Percentiles rank a stretch among this genome's conserved stretches.
Conservation (phyloP, 306 rosid genomes). For the Malus asiatica region DNA sequence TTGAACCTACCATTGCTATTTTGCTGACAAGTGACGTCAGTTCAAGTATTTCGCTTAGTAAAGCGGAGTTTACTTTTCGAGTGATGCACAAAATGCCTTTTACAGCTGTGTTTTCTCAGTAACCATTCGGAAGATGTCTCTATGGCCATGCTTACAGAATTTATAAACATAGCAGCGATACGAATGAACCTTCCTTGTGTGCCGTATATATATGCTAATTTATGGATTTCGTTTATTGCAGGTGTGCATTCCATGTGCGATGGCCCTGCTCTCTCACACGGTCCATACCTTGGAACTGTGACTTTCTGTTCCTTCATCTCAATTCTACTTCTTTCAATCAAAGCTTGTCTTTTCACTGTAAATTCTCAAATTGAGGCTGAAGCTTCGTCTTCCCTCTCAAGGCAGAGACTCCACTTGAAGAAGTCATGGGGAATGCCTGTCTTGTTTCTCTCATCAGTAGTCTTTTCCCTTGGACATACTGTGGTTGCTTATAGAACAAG, state of each 20-base stretch:
- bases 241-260: constrained; percentile 93
- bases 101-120: background rate
- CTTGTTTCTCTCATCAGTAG: constrained; percentile 84
- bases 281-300: constrained; percentile 97
- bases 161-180: background rate
- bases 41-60: background rate
- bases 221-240: constrained; percentile 23
- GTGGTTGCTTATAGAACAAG: constrained; percentile 98
- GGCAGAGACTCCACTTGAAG: constrained; percentile 77
- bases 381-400: constrained; percentile 65
- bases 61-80: background rate
- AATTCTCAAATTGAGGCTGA: constrained; percentile 84
- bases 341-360: constrained; percentile 79
- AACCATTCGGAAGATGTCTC: background rate
- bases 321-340: constrained; percentile 71
- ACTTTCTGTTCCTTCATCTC: constrained; percentile 67
- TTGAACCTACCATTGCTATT: background rate
- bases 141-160: background rate
- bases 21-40: background rate
- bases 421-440: constrained; percentile 99
- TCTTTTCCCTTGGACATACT: constrained; percentile 87
- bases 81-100: background rate
- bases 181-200: background rate
- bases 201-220: background rate
- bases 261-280: constrained; percentile 85